Evolutionary conservation across 495 filamentous ascomycete genomes (phyloP), one percentile per base, ranked within the genome.

Genomic region (Aspergillus coremiiformis): DNA sequence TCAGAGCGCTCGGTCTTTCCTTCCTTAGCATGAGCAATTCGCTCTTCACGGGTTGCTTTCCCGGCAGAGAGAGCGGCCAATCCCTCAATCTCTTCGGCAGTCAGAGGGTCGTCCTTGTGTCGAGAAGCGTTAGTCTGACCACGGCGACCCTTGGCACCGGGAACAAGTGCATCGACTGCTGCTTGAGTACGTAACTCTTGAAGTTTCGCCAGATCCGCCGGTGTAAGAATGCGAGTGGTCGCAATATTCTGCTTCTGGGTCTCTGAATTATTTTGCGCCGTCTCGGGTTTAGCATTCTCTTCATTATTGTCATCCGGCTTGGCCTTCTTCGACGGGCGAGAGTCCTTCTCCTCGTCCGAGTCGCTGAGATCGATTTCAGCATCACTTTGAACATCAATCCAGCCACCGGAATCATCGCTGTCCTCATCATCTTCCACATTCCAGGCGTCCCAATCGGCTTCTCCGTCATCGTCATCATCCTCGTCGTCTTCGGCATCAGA

Each of bases 381-480:
- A 53, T 94, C 88, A 55, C 83, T 86, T 51, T 87, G 78, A 22
- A 97, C 92, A 56, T 93, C 81, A 58, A 96, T 91, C 94, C 94
- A 99, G 30, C 90, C 94, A 60, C 82, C 74, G 15, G 87, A 89
- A 54, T 87, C 84, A 59, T 87, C 85, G 63, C 79, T 87, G 54
- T 87, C 82, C 15, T 76, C 71, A 19, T 79, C 79, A 37, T 86
- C 88, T 54, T 87, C 89, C 22, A 93, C 82, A 57, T 95, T 89
- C 89, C 90, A 95, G 57, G 85, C 84, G 39, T 74, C 80, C 75
- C 86, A 90, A 55, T 86, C 78, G 53, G 78, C 84, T 11, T 80
- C n/a, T n/a, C n/a, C 86, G 55, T 84, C 87, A 0, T 84, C 78
- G 8, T 75, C 73, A 7, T 35, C 32, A 14, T 77, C 82, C 22